Evolutionary conservation across 192 early-diverging fungal species (phyloP), one percentile per base, ranked within the genome.

Genomic region (Mortierella claussenii): DNA sequence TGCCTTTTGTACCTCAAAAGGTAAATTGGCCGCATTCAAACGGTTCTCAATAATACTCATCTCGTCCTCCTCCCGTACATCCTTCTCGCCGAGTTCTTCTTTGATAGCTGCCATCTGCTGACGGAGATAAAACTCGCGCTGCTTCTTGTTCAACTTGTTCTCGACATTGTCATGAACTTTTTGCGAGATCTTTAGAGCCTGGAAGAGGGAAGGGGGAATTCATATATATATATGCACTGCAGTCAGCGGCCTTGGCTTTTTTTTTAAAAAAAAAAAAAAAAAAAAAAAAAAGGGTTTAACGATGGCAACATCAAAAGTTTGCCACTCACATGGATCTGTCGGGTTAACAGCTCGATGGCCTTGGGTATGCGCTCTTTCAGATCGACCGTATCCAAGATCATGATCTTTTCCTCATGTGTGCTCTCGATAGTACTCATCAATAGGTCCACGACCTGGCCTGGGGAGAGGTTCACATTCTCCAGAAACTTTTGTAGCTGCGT

Each of bases 41-140:
- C 88, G 79, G 33, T 83, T 83, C 44, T 67, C 68, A 9, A 94
- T 79, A 20, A 86, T 84, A 2, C 67, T 79, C 18, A 91, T 67
- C 52, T 94, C 92, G 45, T 92, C 89, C 23, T 90, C 88, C 53
- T 89, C 90, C 24, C 69, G 65, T 13, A 80, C 83, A 57, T 93
- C 89, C 37, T 65, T 84, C 55, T 91, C 91, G 2, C 91, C 92
- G 17, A 93, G 78, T 60, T 95, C 93, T 60, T 90, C 86, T 61
- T 92, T 92, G 58, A 95, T 93, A 6, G 91, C 93, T 27, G 89
- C 86, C 47, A 95, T 91, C 81, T 95, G 94, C 68, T 95, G 88
- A 17, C 90, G 81, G 43, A 95, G 68, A 69, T 92, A 87, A 57
- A 88, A 91, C 67, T 95, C 94, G 26, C 90, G 84, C 60, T 95